Conservation (phyloP, 768 basidiomycete genomes). For the Trametes gibbosa region DNA sequence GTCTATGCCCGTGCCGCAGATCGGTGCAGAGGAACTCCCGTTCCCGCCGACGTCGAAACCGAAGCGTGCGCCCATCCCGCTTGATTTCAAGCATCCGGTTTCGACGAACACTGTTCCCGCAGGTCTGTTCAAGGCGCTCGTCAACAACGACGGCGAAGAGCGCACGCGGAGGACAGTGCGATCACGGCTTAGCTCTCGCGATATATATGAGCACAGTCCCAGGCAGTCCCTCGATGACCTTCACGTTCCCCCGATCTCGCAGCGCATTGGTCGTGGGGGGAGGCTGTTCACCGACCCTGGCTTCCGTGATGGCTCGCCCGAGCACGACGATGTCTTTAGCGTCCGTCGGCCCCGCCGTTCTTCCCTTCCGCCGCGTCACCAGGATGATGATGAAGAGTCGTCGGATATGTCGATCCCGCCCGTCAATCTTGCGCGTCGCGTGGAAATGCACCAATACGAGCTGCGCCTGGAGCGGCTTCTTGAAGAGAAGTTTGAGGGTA, state of each 20-base stretch:
- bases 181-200: constrained; percentile 71
- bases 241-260: constrained; percentile 66
- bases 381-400: constrained; percentile 43
- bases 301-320: constrained; percentile 29
- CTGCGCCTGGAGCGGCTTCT: constrained; percentile 59
- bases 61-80: constrained; percentile 73
- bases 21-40: constrained; percentile 30
- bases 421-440: constrained; percentile 50
- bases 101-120: constrained; percentile 79
- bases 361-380: constrained; percentile 44
- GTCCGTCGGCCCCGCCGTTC: constrained; percentile 35
- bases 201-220: constrained; percentile 57
- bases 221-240: constrained; percentile 78
- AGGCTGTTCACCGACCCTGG: constrained; percentile 58
- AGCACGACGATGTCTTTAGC: constrained; percentile 42
- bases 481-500: constrained; percentile 62
- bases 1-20: constrained; percentile 15
- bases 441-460: constrained; percentile 60
- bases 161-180: constrained; percentile 69
- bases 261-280: constrained; percentile 49
- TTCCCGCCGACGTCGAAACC: constrained; percentile 36
- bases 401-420: constrained; percentile 45
- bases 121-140: constrained; percentile 80
- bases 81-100: constrained; percentile 70
- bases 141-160: constrained; percentile 49